Conservation (phyloP, 176 grass and related monocot species). For the Elymus sibiricus region DNA sequence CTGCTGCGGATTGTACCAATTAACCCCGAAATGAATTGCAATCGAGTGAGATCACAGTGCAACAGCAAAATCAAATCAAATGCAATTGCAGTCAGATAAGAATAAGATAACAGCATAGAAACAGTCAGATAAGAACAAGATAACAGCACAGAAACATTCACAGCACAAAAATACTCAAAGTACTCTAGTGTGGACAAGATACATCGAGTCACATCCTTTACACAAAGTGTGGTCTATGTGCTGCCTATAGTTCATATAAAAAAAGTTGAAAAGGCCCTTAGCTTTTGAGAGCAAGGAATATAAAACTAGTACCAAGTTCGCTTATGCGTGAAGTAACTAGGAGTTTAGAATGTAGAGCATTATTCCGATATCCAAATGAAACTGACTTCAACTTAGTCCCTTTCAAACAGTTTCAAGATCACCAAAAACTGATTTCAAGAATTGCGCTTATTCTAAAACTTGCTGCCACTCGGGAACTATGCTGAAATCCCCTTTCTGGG, state of each 20-base stretch:
- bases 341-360: background rate
- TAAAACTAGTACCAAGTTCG: background rate
- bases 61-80: background rate
- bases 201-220: background rate
- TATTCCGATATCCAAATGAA: background rate
- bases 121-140: background rate
- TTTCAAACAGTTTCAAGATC: background rate
- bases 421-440: background rate
- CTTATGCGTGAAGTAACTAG: background rate
- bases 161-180: no score
- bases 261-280: background rate
- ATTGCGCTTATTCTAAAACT: background rate
- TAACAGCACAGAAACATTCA: background rate
- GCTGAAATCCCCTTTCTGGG: background rate
- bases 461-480: background rate
- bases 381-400: background rate
- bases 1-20: background rate
- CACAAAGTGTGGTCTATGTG: no score
- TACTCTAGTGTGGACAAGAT: background rate
- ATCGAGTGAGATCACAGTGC: background rate
- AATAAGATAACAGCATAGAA: background rate
- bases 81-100: background rate
- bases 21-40: background rate
- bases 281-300: background rate
- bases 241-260: background rate